A percentile compares a stretch with the other conserved stretches of the same genome.
Evolutionary conservation across 192 early-diverging fungal species (phyloP).

Genomic region (Spizellomyces sp.): DNA sequence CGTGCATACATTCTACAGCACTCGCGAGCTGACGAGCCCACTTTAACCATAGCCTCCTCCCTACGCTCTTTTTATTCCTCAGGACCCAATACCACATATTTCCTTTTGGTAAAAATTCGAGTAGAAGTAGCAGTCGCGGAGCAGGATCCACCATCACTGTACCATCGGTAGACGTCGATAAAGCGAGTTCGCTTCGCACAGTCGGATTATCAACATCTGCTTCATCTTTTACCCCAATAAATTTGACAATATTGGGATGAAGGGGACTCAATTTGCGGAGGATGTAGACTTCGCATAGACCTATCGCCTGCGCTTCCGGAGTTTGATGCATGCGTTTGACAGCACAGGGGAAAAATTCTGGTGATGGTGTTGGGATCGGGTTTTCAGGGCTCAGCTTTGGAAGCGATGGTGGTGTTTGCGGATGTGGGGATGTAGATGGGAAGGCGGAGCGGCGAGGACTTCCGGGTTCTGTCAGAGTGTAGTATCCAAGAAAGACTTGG

Average conservation of each 20-base stretch:
- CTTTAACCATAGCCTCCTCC: constrained; percentile 46
- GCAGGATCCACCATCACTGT: neutral
- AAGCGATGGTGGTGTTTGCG: constrained; percentile 2
- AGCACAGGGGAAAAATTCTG: constrained; percentile 44
- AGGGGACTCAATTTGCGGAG: constrained; percentile 31
- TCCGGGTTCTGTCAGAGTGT: constrained; percentile 16
- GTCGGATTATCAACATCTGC: constrained; percentile 26
- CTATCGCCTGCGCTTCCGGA: constrained; percentile 41
- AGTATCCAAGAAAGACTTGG: constrained; percentile 46
- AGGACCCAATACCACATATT: constrained; percentile 55
- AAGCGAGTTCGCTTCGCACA: constrained; percentile 2
- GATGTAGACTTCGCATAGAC: constrained; percentile 40
- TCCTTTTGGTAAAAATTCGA: constrained; percentile 48
- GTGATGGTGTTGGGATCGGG: neutral
- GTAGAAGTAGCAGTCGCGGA: constrained; percentile 40
- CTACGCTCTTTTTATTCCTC: constrained; percentile 37
- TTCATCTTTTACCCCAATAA: constrained; percentile 55
- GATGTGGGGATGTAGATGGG: neutral
- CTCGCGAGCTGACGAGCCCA: constrained; percentile 53
- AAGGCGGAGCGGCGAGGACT: neutral
- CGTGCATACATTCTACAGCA: constrained; percentile 53
- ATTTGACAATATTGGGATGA: constrained; percentile 45
- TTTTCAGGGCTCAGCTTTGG: neutral
- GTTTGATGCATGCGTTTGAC: constrained; percentile 54
- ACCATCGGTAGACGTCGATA: neutral